phyloP scores from a whole-genome alignment of 805 yeast genomes.

The Danielozyma ontarioensis region DNA sequence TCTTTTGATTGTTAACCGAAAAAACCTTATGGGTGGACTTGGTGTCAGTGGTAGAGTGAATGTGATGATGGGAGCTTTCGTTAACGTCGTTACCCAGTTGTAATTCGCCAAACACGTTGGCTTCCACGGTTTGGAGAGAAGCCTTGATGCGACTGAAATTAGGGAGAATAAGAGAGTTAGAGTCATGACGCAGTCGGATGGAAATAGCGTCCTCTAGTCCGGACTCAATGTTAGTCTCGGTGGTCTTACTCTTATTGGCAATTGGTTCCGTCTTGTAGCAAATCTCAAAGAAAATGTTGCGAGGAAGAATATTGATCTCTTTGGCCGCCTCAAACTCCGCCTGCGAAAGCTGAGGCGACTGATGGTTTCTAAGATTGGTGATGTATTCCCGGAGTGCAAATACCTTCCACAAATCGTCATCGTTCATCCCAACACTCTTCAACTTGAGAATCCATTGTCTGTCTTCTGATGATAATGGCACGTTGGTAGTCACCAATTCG shows the following conservation, averaged over 20 bases:
- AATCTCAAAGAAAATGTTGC: slow-evolving; percentile 34
- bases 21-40: slow-evolving; percentile 28
- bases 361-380: slow-evolving; percentile 41
- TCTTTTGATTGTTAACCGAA: slow-evolving; percentile 25
- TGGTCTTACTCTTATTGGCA: slow-evolving; percentile 11
- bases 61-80: not conserved
- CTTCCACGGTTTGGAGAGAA: slow-evolving; percentile 35
- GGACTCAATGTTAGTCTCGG: slow-evolving; percentile 14
- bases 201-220: slow-evolving; percentile 7
- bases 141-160: slow-evolving; percentile 27
- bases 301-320: slow-evolving; percentile 18
- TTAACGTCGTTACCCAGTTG: slow-evolving; percentile 22
- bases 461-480: slow-evolving; percentile 57
- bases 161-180: slow-evolving; percentile 25
- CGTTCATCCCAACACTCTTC: slow-evolving; percentile 66
- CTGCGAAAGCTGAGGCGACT: slow-evolving; percentile 1
- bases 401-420: slow-evolving; percentile 78
- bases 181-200: slow-evolving; percentile 10
- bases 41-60: slow-evolving; percentile 15
- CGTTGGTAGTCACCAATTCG: slow-evolving; percentile 4
- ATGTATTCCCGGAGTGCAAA: slow-evolving; percentile 67
- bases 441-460: slow-evolving; percentile 68
- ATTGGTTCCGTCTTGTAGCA: slow-evolving; percentile 34
- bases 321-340: slow-evolving; percentile 3
- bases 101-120: slow-evolving; percentile 43